Percentiles rank a stretch among this genome's conserved stretches.
These are phyloP conservation scores for Rubia occidens DNA, from an alignment of 305 asterid genomes.

Conservation along the genomic window DNA sequence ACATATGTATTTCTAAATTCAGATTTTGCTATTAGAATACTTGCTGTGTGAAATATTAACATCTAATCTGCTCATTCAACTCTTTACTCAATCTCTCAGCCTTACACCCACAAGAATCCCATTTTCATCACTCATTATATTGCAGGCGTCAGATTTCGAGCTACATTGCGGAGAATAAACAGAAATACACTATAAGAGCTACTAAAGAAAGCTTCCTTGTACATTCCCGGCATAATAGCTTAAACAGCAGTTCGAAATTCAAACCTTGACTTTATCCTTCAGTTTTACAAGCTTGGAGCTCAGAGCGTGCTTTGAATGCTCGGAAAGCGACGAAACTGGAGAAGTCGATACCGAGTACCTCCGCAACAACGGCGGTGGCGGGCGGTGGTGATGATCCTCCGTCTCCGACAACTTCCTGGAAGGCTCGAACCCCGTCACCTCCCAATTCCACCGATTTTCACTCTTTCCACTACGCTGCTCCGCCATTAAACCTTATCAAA, in stretches of 20 bases:
- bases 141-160: not conserved
- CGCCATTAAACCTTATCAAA: slow-evolving; percentile 34
- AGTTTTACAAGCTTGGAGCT: slow-evolving; percentile 53
- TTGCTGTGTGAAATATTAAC: too few species aligned
- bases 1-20: not conserved
- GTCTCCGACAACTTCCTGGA: slow-evolving; percentile 47
- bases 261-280: slow-evolving; percentile 78
- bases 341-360: slow-evolving; percentile 74
- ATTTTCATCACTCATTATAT: not conserved
- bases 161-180: slow-evolving; percentile 6
- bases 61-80: not conserved
- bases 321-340: slow-evolving; percentile 38
- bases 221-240: not conserved
- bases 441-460: slow-evolving; percentile 92
- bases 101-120: not conserved
- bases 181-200: not conserved
- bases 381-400: slow-evolving; percentile 41
- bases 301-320: slow-evolving; percentile 42
- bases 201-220: not conserved
- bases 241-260: not conserved
- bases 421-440: slow-evolving; percentile 83
- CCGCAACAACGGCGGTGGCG: slow-evolving; percentile 44
- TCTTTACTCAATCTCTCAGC: not conserved
- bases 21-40: too few species aligned
- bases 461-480: slow-evolving; percentile 52